Base-by-base conservation (phyloP, 352 stramenopile species). In the Sclerospora graminicola region DNA sequence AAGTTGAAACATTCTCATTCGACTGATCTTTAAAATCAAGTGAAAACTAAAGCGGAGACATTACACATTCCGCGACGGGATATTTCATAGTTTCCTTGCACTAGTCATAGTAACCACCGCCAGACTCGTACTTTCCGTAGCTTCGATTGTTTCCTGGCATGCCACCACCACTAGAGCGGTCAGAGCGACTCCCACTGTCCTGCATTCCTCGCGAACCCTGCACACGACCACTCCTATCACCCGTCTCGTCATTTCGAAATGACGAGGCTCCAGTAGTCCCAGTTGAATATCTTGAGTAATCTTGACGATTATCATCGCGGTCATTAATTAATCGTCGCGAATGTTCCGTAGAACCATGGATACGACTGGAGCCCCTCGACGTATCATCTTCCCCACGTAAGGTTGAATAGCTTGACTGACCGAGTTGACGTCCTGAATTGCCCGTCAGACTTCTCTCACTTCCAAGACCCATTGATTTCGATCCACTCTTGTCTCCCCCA, bases 231-330 rank as follows among this genome's bases (percentile, higher is more conserved):
- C 38, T 23, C 43, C 33, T 42, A 24, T 36, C 35, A 16, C 26
- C 36, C 20, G 43, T 38, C 7, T 47, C 23, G 20, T 54, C 39
- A 15, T n/a, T 45, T 27, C 35, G 20, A 35, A 10, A 15, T n/a
- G 21, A 3, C 3, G 3, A 26, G 36, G 5, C 10, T 5, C 38
- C 43, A 1, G 37, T 42, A 26, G 27, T 14, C 21, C 27, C 15
- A 33, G 27, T 32, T 23, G 51, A 47, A 28, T 58, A 46, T 8
- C 27, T 60, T 16, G 48, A 57, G 36, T 53, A 57, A 8, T 54
- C 30, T n/a, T n/a, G n/a, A n/a, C n/a, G n/a, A 14, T 43, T 27
- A 15, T 53, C 15, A 15, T 60, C 19, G 9, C 4, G 28, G 41
- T 54, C 24, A 31, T 46, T 5, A 9, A 16, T 34, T 30, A 29